These are phyloP conservation scores for Macrolepiota albuminosa DNA, from an alignment of 768 basidiomycete species.

Conservation along the genomic window DNA sequence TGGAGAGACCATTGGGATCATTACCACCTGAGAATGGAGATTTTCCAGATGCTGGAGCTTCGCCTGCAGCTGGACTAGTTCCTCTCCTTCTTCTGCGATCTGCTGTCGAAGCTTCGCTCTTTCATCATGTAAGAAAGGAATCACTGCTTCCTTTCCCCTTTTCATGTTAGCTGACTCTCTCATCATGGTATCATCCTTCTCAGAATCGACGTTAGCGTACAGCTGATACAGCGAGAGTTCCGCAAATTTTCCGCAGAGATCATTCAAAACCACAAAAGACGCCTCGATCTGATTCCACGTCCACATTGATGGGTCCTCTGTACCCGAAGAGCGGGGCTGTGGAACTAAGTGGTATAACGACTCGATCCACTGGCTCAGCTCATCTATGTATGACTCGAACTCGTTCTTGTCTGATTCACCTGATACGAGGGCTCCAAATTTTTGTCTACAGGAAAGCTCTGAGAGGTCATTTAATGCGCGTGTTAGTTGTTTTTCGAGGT, in stretches of 20 bases:
- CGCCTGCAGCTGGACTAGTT: conserved; percentile 1
- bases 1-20: neutral
- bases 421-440: neutral
- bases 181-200: neutral
- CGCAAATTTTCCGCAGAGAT: neutral
- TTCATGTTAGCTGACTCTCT: no score
- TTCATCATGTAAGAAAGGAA: neutral
- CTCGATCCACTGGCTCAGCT: conserved; percentile 5
- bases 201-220: neutral
- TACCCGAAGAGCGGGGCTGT: neutral
- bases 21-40: neutral
- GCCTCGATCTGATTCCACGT: conserved; percentile 7
- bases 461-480: neutral
- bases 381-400: neutral
- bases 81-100: neutral
- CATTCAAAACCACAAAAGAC: neutral
- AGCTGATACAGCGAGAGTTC: neutral
- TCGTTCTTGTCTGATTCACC: neutral
- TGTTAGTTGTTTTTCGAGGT: neutral
- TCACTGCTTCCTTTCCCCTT: neutral
- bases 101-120: neutral
- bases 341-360: neutral
- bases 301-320: conserved; percentile 3
- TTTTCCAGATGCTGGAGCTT: conserved; percentile 4
- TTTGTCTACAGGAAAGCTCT: neutral